Conservation (phyloP, 257 asterid species). For the Parsonsia alboflavescens region DNA sequence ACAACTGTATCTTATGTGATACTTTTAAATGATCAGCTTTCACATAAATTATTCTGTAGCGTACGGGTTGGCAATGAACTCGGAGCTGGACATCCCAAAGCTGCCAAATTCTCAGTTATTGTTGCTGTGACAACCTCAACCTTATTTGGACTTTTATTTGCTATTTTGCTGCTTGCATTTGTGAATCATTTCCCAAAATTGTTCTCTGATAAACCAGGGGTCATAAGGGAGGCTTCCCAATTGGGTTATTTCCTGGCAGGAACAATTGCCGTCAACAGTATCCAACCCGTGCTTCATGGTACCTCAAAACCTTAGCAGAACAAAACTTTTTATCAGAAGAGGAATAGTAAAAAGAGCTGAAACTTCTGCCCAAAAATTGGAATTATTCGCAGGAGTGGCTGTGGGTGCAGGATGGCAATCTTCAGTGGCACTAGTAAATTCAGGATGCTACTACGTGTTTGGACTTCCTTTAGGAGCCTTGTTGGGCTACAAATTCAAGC, state of each 20-base stretch:
- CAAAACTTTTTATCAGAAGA: background rate
- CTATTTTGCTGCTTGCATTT: conserved; percentile 15
- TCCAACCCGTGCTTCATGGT: conserved; percentile 85
- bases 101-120: conserved; percentile 62
- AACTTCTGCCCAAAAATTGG: background rate
- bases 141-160: conserved; percentile 48
- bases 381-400: conserved; percentile 69
- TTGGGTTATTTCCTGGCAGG: conserved; percentile 64
- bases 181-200: conserved; percentile 34
- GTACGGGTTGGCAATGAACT: conserved; percentile 79
- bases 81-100: conserved; percentile 66
- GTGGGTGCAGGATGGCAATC: conserved; percentile 93
- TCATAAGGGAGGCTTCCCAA: conserved; percentile 54
- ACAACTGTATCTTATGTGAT: background rate
- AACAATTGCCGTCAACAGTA: conserved; percentile 66
- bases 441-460: conserved; percentile 47
- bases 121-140: conserved; percentile 52
- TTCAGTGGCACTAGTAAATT: conserved; percentile 62
- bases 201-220: conserved; percentile 47
- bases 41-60: conserved; percentile 31
- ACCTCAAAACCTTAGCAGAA: background rate
- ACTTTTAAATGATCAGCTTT: background rate
- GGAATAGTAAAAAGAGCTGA: background rate
- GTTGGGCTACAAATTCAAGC: conserved; percentile 54
- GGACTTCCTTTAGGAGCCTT: conserved; percentile 84